phyloP scores from a whole-genome alignment of 805 yeast species.

The Candida parachauliodes region DNA sequence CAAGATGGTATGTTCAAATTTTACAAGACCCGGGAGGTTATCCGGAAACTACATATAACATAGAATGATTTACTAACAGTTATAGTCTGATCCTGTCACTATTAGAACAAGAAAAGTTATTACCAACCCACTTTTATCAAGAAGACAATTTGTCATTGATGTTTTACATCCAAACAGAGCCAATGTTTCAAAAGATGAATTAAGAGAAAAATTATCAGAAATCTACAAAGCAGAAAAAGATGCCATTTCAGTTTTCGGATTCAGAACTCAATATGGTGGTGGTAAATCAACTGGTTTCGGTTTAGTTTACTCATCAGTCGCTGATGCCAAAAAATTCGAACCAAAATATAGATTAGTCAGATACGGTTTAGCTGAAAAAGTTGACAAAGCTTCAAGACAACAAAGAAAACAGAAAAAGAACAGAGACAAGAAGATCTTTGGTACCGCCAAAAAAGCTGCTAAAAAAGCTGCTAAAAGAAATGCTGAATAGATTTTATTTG shows the following conservation, averaged over 20 bases:
- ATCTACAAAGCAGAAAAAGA: constrained; percentile 90
- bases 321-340: constrained; percentile 97
- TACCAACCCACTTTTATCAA: constrained; percentile 97
- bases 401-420: constrained; percentile 99
- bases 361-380: constrained; percentile 95
- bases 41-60: not conserved
- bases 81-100: constrained; percentile 97
- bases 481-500: constrained; percentile 54
- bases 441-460: constrained; percentile 95
- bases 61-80: not conserved
- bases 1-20: constrained; percentile 4
- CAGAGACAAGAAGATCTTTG: constrained; percentile 98
- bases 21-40: not conserved
- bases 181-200: constrained; percentile 98
- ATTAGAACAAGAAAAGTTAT: constrained; percentile 99
- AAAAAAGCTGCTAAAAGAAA: constrained; percentile 88
- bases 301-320: constrained; percentile 95
- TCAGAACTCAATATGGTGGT: constrained; percentile 99
- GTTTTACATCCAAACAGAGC: constrained; percentile 99
- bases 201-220: constrained; percentile 89
- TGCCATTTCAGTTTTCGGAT: constrained; percentile 95
- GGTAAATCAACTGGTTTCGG: constrained; percentile 99
- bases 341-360: constrained; percentile 99
- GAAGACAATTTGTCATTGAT: constrained; percentile 99
- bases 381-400: constrained; percentile 98